Conservation (phyloP, 441 rosid species). For the Manihot esculenta region DNA sequence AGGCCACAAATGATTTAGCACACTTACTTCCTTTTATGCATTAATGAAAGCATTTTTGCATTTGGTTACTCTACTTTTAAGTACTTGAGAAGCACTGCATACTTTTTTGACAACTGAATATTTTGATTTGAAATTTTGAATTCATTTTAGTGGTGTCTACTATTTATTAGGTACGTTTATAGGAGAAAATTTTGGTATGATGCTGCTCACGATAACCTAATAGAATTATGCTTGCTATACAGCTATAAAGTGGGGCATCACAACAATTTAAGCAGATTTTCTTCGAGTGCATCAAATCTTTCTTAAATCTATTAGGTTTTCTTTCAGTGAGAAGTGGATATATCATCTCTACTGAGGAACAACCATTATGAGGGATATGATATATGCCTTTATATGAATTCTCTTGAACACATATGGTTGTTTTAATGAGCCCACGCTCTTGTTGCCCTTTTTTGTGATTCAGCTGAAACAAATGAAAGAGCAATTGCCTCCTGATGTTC, state of each 20-base stretch:
- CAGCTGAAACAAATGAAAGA: slow-evolving; percentile 58
- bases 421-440: slow-evolving; percentile 8
- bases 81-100: background rate
- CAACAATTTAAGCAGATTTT: background rate
- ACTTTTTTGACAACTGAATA: background rate
- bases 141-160: background rate
- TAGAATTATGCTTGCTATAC: background rate
- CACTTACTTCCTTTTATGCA: too few relatives aligned
- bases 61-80: background rate
- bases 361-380: background rate
- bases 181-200: background rate
- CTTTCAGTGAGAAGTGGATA: background rate
- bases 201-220: background rate
- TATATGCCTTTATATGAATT: background rate
- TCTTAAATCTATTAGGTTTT: background rate
- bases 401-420: background rate
- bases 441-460: slow-evolving; percentile 22
- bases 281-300: background rate
- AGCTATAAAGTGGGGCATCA: background rate
- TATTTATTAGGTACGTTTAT: too few relatives aligned
- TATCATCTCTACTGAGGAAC: background rate
- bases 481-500: slow-evolving; percentile 53
- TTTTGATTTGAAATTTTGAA: background rate
- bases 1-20: too few relatives aligned
- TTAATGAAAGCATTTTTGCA: background rate